phyloP scores from a whole-genome alignment of 164 flowering plant species.

The Brasenia schreberi region DNA sequence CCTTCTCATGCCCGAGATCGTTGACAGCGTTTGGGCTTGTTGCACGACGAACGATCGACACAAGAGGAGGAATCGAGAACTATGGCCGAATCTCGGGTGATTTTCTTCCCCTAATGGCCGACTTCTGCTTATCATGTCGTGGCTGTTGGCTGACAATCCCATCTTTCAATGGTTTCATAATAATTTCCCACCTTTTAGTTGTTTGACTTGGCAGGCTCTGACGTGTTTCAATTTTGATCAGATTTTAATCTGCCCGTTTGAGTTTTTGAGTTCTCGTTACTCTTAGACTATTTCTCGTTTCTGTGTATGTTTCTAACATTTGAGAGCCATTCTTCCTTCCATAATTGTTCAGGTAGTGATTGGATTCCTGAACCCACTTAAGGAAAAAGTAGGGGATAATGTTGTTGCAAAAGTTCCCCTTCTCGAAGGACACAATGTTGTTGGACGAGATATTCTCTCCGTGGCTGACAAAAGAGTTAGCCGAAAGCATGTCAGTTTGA shows the following conservation, averaged over 20 bases:
- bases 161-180: too few relatives aligned
- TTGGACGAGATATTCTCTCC: conserved; percentile 48
- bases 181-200: too few relatives aligned
- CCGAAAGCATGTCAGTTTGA: conserved; percentile 68
- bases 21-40: too few relatives aligned
- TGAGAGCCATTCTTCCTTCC: background rate
- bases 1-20: too few relatives aligned
- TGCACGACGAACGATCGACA: background rate
- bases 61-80: background rate
- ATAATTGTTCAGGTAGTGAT: background rate
- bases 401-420: conserved; percentile 26
- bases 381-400: background rate
- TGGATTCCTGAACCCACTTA: background rate
- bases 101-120: background rate
- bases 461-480: conserved; percentile 72
- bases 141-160: too few relatives aligned
- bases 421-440: conserved; percentile 35
- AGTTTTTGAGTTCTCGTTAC: background rate
- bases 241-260: background rate
- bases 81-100: conserved; percentile 13
- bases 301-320: background rate
- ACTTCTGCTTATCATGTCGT: background rate
- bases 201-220: too few relatives aligned
- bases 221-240: background rate
- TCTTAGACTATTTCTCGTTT: background rate